Conservation (phyloP, 1,284 basidiomycete species). For the Ceraceosorus bombacis region DNA sequence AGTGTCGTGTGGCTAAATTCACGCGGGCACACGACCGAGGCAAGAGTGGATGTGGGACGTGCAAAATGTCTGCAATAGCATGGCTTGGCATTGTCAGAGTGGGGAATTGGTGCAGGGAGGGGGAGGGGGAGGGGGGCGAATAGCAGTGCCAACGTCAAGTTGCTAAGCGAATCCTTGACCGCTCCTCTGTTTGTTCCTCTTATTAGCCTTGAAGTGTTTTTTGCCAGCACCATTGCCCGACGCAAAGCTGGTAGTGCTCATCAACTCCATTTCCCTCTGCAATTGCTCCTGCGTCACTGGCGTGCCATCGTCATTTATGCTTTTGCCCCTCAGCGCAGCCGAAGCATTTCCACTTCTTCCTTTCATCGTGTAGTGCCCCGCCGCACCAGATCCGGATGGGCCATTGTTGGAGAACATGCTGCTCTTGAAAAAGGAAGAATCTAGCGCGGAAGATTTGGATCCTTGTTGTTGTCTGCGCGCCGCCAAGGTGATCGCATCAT, state of each 20-base stretch:
- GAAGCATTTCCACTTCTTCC: conserved; percentile 50
- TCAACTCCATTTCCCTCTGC: conserved; percentile 51
- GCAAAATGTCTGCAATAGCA: too few relatives aligned
- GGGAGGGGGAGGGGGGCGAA: too few relatives aligned
- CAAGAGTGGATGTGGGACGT: too few relatives aligned
- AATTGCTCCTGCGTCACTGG: conserved; percentile 52
- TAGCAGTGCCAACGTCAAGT: neutral
- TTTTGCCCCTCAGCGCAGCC: conserved; percentile 23
- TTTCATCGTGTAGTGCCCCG: conserved; percentile 53
- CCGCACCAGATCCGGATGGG: conserved; percentile 52
- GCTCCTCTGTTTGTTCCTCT: conserved; percentile 46
- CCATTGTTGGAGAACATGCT: too few relatives aligned
- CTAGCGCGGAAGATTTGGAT: conserved; percentile 55
- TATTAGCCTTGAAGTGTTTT: conserved; percentile 82
- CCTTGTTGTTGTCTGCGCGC: conserved; percentile 14
- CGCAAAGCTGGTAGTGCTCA: conserved; percentile 21
- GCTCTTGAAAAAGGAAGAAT: conserved; percentile 71
- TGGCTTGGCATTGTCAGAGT: neutral
- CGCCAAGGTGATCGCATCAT: conserved; percentile 20
- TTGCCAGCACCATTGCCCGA: conserved; percentile 54
- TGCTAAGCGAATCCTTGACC: conserved; percentile 15
- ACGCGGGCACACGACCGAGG: too few relatives aligned
- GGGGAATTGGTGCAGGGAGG: neutral
- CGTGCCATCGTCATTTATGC: conserved; percentile 28
- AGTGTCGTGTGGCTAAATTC: too few relatives aligned